Evolutionary conservation across 345 rosid species (phyloP), one percentile per base, ranked within the genome.

Genomic region (Murraya paniculata): DNA sequence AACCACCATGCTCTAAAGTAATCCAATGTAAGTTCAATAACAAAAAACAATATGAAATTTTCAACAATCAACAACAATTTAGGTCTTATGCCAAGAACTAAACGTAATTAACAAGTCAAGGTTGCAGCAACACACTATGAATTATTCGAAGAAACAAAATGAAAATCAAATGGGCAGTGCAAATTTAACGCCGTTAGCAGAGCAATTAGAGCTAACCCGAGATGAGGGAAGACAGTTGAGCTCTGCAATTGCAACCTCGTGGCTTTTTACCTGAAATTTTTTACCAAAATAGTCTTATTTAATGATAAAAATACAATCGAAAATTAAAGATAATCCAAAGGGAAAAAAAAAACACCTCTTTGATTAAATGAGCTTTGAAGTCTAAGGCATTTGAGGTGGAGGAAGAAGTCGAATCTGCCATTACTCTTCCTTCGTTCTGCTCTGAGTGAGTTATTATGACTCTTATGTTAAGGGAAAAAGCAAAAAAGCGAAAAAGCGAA

Each of bases 241-340:
- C 74, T 71, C 74, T 19, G 62, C 74, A 28, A 71, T 55, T 33
- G 74, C 62, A 71, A 71, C 74, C 41, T 71, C 74, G 4, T 31
- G 74, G 30, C 41, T 55, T 53, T 55, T 71, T 9, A 45, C 74
- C 74, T 53, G 28, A 19, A 71, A 19, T 1, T 56, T 19, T 41
- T 50, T 48, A 3, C 4, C 19, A 16, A 19, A 28, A 30, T 5
- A 28, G 35, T 6, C 24, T 14, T 69, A 27, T 4, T 24, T 18
- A 50, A 39, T 1, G 2, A 4, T 27, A 48, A 5, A 28, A 27
- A 4, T 50, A 70, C 33, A 5, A 66, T 11, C 27, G 10, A 11
- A 5, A 6, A 45, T 21, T 18, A 18, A 53, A 4, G 4, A 53
- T 27, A 28, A 21, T 3, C 9, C 6, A 22, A 27, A 6, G 7